Conservation (phyloP, 345 rosid species). For the Citrus cavaleriei region DNA sequence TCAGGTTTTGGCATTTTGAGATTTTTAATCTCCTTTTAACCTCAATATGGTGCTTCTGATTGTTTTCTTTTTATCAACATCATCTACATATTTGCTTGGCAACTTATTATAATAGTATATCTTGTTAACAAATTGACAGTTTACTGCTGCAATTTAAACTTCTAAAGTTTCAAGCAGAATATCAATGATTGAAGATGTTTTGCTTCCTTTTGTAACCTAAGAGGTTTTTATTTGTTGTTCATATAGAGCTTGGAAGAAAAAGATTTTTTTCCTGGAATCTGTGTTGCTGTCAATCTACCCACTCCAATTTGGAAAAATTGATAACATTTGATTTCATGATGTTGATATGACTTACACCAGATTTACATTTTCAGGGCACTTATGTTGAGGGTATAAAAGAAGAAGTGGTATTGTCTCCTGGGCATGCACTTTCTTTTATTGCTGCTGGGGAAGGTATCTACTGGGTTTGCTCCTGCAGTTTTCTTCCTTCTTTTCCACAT, state of each 20-base stretch:
- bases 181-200: background rate
- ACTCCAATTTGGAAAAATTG: background rate
- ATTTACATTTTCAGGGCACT: slow-evolving; percentile 63
- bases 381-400: slow-evolving; percentile 99
- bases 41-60: background rate
- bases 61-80: background rate
- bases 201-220: background rate
- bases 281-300: background rate
- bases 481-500: background rate
- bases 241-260: background rate
- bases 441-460: slow-evolving; percentile 97
- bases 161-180: background rate
- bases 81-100: background rate
- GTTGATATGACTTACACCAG: background rate
- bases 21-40: background rate
- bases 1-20: slow-evolving; percentile 52
- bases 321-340: background rate
- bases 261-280: background rate
- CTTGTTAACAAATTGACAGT: background rate
- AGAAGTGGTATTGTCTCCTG: slow-evolving; percentile 99
- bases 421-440: slow-evolving; percentile 95
- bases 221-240: background rate
- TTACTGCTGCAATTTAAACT: background rate
- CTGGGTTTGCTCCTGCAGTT: background rate
- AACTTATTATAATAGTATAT: background rate